Base-by-base conservation (phyloP, 164 flowering plant genomes). In the Vitis labrusca region DNA sequence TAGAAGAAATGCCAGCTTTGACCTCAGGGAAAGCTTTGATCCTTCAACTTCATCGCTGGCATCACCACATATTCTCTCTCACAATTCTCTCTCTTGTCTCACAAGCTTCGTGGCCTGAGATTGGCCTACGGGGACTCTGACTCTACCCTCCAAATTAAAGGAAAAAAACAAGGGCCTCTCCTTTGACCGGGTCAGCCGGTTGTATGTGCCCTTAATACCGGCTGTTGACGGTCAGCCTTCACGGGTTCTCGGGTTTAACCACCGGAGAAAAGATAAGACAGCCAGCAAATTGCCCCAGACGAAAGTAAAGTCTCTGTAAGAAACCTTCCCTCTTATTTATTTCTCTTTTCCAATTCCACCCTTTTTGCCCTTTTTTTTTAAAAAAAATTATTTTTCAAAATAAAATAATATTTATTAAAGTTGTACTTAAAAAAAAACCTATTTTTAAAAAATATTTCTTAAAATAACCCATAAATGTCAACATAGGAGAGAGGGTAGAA, bases 11-110 rank as follows among this genome's bases (percentile, higher is more conserved):
- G 89, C 82, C 91, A 86, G 94, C 91, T 85, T 86, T 85, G 91
- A 84, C 87, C 80, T 81, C 78, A 77, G 77, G 79, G 80, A 80
- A 82, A 81, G 88, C 81, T 79, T 84, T 73, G 80, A 87, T 85
- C 91, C 88, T 82, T 85, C 86, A 73, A 82, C 68, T 74, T 85
- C 86, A 79, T 81, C 71, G 97, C 92, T 89, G 94, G 94, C 97
- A 88, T 72, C 72, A 76, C 70, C 73, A 50, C 65, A 63, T 68
- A 57, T 66, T 77, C 81, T 75, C 86, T 76, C 83, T 71, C 75
- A 61, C 66, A 37, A 50, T 23, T 23, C 64, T 53, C 69, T 70
- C 70, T 52, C 63, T 59, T 63, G 27, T 37, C 67, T 59, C 54
- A 16, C 58, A 27, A n/a, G 57, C 71, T 68, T 68, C 16, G 52